Percentiles rank a stretch among this genome's conserved stretches.
phyloP scores from a whole-genome alignment of 2,329 filamentous ascomycete genomes.

The Aspergillus neotritici region DNA sequence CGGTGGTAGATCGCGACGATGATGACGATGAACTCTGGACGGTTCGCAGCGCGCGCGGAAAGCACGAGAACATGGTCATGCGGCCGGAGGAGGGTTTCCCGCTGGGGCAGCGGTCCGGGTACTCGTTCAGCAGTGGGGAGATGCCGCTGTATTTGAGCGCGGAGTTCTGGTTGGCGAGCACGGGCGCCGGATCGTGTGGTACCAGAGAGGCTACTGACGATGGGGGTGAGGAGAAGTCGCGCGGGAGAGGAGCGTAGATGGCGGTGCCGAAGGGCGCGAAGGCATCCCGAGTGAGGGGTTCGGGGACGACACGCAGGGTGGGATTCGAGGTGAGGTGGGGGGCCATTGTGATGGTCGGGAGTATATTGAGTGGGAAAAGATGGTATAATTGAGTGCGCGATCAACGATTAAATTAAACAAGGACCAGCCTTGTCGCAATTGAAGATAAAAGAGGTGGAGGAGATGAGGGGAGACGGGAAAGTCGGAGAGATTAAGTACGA shows the following conservation, averaged over 20 bases:
- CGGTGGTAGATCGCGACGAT: background rate
- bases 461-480: background rate
- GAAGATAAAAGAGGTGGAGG: background rate
- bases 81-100: conserved; percentile 50
- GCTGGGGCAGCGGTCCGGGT: conserved; percentile 50
- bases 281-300: conserved; percentile 60
- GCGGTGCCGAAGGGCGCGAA: conserved; percentile 82
- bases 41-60: conserved; percentile 54
- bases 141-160: conserved; percentile 82
- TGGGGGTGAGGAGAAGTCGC: conserved; percentile 44
- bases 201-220: conserved; percentile 41
- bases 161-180: conserved; percentile 75
- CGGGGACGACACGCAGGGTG: conserved; percentile 49
- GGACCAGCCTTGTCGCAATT: conserved; percentile 5
- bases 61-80: conserved; percentile 88
- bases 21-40: conserved; percentile 10
- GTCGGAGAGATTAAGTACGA: background rate
- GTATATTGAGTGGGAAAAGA: background rate
- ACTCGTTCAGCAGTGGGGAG: conserved; percentile 66
- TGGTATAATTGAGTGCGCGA: background rate
- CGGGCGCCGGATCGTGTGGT: conserved; percentile 45
- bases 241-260: conserved; percentile 63
- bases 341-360: conserved; percentile 20
- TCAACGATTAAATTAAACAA: background rate
- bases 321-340: conserved; percentile 30